Evolutionary conservation across 768 basidiomycete species (phyloP), one percentile per base, ranked within the genome.

Genomic region (Amanita jacksonii): DNA sequence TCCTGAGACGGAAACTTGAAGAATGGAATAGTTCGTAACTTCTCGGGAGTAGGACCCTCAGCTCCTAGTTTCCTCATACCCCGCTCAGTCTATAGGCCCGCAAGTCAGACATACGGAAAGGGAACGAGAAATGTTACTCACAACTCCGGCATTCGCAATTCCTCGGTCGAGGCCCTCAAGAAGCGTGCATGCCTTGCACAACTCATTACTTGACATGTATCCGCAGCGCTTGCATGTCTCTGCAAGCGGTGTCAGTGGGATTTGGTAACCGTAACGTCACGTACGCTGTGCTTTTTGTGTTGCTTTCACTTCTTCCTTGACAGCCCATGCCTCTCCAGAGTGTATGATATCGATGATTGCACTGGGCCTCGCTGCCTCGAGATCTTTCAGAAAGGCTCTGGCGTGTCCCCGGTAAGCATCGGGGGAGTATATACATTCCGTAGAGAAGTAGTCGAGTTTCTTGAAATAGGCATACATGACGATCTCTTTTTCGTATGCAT

Each of bases 391-490:
- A 54, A 98, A 94, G 0, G 77, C 79, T 38, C 96, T 76, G 1
- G 96, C 92, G 58, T 98, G 93, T 0, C 96, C 96, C 6, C 96
- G 85, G 60, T 99, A 99, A 4, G 96, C 96, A 59, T 97, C 96
- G 7, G 96, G 94, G 3, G 92, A 93, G 62, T 99, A 99, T 53
- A 98, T 97, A 61, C 96, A 99, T 59, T 99, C 96, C 6, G 94
- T 99, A 2, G 93, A 97, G 64, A 96, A 97, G 62, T 99, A 99
- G 57, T 97, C 93, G 16, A 99, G 72, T 63, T 97, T 96, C 70
- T 94, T 97, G 72, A 97, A 97, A 63, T 99, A 97, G 7, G 94
- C 94, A 61, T 98, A 90, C 96, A 99, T 98, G 50, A 99, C 96
- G 24, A 99, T 98, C 66, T 99, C 96, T 65, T 99, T 99, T 68